Conservation (phyloP, 73 alveolate genomes). For the Symbiodinium natans region DNA sequence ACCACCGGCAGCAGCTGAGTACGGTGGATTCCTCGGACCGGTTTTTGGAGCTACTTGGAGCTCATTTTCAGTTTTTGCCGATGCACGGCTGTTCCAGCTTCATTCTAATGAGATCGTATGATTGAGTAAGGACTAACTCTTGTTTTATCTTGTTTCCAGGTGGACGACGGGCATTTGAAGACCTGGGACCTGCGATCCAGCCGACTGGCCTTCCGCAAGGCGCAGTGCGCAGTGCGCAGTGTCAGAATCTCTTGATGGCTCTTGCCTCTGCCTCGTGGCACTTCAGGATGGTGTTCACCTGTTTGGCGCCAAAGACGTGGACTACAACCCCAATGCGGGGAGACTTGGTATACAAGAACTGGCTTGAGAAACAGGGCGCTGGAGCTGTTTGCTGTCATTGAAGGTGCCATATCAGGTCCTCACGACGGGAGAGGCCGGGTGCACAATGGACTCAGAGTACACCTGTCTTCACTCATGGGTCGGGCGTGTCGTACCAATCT, state of each 20-base stretch:
- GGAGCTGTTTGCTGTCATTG: background rate
- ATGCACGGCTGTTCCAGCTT: too few relatives aligned
- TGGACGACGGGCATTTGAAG: slow-evolving; percentile 81
- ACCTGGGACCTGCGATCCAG: slow-evolving; percentile 82
- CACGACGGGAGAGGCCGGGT: slow-evolving; percentile 95
- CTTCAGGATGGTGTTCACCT: slow-evolving; percentile 94
- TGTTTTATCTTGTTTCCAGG: too few relatives aligned
- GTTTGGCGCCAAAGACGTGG: slow-evolving; percentile 95
- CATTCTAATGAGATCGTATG: too few relatives aligned
- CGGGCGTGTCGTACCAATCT: too few relatives aligned
- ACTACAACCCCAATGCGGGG: slow-evolving; percentile 96
- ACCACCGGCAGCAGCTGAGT: slow-evolving; percentile 72
- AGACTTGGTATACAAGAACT: too few relatives aligned
- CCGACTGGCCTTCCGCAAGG: slow-evolving; percentile 77
- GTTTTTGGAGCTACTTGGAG: too few relatives aligned
- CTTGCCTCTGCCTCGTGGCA: too few relatives aligned
- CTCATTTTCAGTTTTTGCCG: too few relatives aligned
- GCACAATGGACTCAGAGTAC: too few relatives aligned
- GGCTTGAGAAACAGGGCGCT: background rate
- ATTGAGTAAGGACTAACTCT: too few relatives aligned
- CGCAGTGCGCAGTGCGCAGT: background rate
- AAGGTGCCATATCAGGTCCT: slow-evolving; percentile 95
- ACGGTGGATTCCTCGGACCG: background rate
- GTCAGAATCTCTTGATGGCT: too few relatives aligned
- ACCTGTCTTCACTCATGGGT: too few relatives aligned